Conservation (phyloP, 306 rosid species). For the Pachyrhizus erosus region DNA sequence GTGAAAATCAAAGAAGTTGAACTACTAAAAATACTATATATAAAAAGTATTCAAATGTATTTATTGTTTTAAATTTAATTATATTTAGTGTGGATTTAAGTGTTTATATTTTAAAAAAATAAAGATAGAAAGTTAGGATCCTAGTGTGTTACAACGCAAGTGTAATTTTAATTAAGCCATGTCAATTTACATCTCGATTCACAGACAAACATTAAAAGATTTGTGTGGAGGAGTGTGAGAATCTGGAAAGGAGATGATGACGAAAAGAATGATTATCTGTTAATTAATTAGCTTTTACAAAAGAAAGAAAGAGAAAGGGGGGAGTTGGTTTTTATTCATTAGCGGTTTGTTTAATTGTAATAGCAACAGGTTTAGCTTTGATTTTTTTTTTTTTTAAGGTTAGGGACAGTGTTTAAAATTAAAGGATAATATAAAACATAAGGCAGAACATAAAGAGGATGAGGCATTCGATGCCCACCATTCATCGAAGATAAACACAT, state of each 20-base stretch:
- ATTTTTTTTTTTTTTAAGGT: not conserved
- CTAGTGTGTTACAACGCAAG: not conserved
- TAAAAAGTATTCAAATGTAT: too few relatives aligned
- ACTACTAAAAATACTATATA: too few relatives aligned
- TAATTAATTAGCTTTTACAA: not conserved
- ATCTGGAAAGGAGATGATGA: not conserved
- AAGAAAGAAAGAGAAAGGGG: not conserved
- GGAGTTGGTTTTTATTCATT: not conserved
- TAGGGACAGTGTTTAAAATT: not conserved
- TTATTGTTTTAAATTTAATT: too few relatives aligned
- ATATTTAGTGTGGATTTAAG: too few relatives aligned
- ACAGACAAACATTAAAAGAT: not conserved
- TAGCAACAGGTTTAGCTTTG: not conserved
- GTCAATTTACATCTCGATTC: not conserved
- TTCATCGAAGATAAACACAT: conserved; percentile 72
- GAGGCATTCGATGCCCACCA: conserved; percentile 71
- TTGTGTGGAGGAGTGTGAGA: not conserved
- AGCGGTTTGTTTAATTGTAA: not conserved
- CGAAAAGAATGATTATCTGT: not conserved
- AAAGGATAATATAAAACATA: conserved; percentile 25
- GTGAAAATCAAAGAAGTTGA: too few relatives aligned
- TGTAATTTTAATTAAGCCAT: not conserved
- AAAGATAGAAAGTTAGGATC: too few relatives aligned
- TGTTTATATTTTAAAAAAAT: too few relatives aligned
- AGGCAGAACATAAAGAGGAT: conserved; percentile 32